Conservation (phyloP, 2,329 filamentous ascomycete species). For the Parafenestella ontariensis region DNA sequence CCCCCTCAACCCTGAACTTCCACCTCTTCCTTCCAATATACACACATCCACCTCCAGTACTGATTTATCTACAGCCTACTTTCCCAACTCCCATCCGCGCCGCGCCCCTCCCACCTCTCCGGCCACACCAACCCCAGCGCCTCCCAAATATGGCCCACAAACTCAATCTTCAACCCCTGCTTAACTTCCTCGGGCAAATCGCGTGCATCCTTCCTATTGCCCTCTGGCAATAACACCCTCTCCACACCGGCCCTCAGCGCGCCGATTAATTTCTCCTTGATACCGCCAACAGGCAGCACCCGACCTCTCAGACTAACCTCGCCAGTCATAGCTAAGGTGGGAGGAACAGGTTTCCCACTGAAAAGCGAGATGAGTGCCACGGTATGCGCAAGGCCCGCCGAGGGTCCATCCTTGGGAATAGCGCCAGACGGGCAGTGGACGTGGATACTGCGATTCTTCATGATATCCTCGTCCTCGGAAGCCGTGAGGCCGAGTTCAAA, state of each 20-base stretch:
- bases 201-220: constrained; percentile 90
- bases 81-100: constrained; percentile 68
- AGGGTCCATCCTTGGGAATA: constrained; percentile 88
- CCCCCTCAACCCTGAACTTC: too few species aligned
- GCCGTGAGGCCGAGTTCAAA: constrained; percentile 86
- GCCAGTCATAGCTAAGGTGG: constrained; percentile 93
- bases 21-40: neutral
- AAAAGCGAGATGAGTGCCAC: constrained; percentile 93
- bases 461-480: constrained; percentile 86
- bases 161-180: constrained; percentile 84
- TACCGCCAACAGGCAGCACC: constrained; percentile 92
- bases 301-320: constrained; percentile 82
- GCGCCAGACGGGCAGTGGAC: constrained; percentile 95
- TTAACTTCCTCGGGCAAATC: constrained; percentile 91
- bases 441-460: constrained; percentile 92
- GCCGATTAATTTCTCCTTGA: constrained; percentile 98
- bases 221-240: constrained; percentile 84
- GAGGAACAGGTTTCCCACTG: constrained; percentile 82
- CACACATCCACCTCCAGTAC: neutral
- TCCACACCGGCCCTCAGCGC: constrained; percentile 92
- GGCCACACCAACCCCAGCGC: constrained; percentile 92
- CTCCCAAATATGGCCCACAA: constrained; percentile 95
- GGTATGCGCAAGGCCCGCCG: constrained; percentile 90
- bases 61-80: constrained; percentile 69
- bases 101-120: constrained; percentile 77